Conservation (phyloP, 257 asterid species). For the Capsicum baccatum region DNA sequence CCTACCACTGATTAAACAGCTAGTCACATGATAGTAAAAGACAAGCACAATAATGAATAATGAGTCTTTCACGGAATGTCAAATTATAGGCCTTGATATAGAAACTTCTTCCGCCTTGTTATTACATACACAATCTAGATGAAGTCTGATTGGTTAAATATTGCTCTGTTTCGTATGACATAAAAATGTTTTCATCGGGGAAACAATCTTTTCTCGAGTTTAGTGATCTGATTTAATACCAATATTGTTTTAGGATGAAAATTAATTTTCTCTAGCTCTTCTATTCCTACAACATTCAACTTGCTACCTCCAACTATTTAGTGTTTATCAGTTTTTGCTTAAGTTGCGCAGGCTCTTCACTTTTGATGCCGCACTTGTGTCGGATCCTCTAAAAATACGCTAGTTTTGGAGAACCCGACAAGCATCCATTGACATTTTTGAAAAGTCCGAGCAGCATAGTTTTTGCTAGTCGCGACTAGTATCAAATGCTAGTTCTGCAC, state of each 20-base stretch:
- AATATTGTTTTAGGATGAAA: background rate
- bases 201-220: background rate
- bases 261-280: background rate
- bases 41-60: background rate
- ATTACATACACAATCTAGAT: background rate
- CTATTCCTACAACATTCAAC: background rate
- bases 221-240: background rate
- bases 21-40: background rate
- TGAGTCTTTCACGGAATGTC: background rate
- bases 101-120: slow-evolving; percentile 6
- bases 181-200: background rate
- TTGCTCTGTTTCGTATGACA: background rate
- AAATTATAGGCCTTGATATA: background rate
- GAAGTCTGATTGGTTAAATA: background rate
- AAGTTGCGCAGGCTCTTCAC: too few relatives aligned
- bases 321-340: background rate
- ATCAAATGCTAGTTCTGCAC: slow-evolving; percentile 1
- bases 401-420: too few relatives aligned
- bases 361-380: too few relatives aligned
- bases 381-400: too few relatives aligned
- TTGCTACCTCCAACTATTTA: background rate
- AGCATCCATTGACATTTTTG: too few relatives aligned
- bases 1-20: background rate
- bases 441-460: too few relatives aligned
- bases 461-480: background rate